These are phyloP conservation scores for Meripilus lineatus DNA, from an alignment of 1,284 basidiomycete genomes.

Conservation along the genomic window DNA sequence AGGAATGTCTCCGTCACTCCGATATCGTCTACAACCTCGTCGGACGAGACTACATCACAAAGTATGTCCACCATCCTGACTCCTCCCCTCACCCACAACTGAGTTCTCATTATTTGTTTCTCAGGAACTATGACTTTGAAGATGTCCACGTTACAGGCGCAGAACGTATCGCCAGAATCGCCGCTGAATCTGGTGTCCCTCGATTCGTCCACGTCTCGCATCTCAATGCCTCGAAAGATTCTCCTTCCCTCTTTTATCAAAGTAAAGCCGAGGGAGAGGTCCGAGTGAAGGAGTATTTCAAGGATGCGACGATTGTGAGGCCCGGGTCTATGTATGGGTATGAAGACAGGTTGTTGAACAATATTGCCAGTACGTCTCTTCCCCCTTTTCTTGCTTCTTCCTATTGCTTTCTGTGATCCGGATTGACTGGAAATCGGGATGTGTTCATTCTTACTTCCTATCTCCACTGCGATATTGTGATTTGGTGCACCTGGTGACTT, in stretches of 20 bases:
- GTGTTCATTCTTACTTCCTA: too few relatives aligned
- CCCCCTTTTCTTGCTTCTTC: background rate
- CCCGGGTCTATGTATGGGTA: conserved; percentile 87
- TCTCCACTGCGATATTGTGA: too few relatives aligned
- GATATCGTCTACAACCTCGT: conserved; percentile 96
- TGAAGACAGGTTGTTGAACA: conserved; percentile 94
- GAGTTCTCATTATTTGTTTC: conserved; percentile 4
- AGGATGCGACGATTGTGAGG: conserved; percentile 85
- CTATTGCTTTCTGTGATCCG: too few relatives aligned
- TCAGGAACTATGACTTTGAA: conserved; percentile 60
- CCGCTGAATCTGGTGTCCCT: conserved; percentile 73
- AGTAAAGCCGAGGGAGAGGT: conserved; percentile 92
- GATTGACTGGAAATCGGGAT: background rate
- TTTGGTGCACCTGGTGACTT: background rate
- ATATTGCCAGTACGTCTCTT: conserved; percentile 76
- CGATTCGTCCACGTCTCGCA: conserved; percentile 96
- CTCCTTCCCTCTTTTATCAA: conserved; percentile 81
- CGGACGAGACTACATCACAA: conserved; percentile 84
- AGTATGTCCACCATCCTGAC: conserved; percentile 29
- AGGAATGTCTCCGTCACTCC: conserved; percentile 92
- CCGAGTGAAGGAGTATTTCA: conserved; percentile 82
- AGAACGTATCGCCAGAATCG: conserved; percentile 77
- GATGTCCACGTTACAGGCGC: conserved; percentile 84
- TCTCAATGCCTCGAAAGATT: conserved; percentile 82
- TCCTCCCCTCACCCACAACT: background rate